Evolutionary conservation across 257 asterid species (phyloP).

Genomic region (Petunia secreta): DNA sequence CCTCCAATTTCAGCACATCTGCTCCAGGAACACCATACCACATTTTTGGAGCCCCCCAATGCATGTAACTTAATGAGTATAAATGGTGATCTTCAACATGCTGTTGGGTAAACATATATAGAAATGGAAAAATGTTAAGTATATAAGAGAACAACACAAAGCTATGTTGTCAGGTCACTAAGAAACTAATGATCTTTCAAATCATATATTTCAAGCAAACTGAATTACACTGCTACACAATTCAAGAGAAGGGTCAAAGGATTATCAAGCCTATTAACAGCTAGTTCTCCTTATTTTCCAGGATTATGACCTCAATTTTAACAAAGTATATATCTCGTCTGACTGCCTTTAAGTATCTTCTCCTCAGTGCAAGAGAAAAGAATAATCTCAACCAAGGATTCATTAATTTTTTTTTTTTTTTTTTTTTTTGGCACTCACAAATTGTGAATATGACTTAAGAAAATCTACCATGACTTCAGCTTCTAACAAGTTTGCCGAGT

Average conservation of each 20-base stretch:
- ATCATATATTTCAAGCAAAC: slow-evolving; percentile 16
- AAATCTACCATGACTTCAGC: too few species aligned
- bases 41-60: slow-evolving; percentile 91
- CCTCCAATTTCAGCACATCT: slow-evolving; percentile 81
- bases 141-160: slow-evolving; percentile 18
- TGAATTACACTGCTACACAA: background rate
- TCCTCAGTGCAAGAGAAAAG: slow-evolving; percentile 9
- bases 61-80: slow-evolving; percentile 94
- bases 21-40: slow-evolving; percentile 99
- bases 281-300: background rate
- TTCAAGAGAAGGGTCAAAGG: background rate
- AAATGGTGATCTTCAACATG: slow-evolving; percentile 99
- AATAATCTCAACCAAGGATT: slow-evolving; percentile 7
- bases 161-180: slow-evolving; percentile 11
- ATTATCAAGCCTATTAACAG: slow-evolving; percentile 2
- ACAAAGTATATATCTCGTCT: background rate
- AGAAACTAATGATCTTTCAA: slow-evolving; percentile 13
- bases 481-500: too few species aligned
- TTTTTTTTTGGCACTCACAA: too few species aligned
- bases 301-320: background rate
- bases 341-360: background rate
- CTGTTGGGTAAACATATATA: slow-evolving; percentile 48
- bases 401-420: background rate
- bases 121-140: slow-evolving; percentile 29
- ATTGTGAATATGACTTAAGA: too few species aligned